Conservation (phyloP, 75 land plant species). For the Adiantum capillusveneris region DNA sequence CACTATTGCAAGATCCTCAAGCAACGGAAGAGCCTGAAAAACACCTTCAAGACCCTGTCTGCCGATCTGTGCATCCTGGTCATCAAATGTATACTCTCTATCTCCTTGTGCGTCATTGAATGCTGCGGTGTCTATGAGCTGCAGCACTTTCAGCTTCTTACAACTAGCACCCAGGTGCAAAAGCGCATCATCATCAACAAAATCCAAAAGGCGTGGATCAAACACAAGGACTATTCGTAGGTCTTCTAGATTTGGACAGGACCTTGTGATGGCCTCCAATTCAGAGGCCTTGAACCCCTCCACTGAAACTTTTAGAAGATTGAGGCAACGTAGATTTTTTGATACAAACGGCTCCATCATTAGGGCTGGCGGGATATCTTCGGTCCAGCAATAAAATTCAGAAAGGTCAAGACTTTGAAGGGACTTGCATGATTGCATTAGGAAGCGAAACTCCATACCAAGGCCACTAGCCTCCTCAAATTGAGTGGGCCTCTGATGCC, state of each 20-base stretch:
- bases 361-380: conserved; percentile 62
- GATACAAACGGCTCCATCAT: conserved; percentile 15
- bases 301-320: conserved; percentile 42
- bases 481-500: conserved; percentile 45
- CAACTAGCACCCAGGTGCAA: conserved; percentile 40
- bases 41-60: conserved; percentile 37
- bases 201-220: conserved; percentile 58
- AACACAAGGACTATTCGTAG: conserved; percentile 47
- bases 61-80: conserved; percentile 46
- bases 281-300: conserved; percentile 71
- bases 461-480: background rate
- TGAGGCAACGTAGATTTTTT: conserved; percentile 22
- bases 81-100: conserved; percentile 24
- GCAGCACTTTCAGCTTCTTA: conserved; percentile 41
- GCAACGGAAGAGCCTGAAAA: conserved; percentile 40
- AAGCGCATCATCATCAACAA: conserved; percentile 50
- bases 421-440: conserved; percentile 21
- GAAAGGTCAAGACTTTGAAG: conserved; percentile 46
- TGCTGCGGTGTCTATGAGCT: conserved; percentile 47
- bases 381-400: conserved; percentile 84
- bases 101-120: conserved; percentile 16
- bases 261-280: conserved; percentile 36
- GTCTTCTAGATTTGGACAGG: conserved; percentile 50
- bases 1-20: conserved; percentile 58
- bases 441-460: conserved; percentile 32